Conservation (phyloP, 768 basidiomycete species). For the Suillus subaureus region DNA sequence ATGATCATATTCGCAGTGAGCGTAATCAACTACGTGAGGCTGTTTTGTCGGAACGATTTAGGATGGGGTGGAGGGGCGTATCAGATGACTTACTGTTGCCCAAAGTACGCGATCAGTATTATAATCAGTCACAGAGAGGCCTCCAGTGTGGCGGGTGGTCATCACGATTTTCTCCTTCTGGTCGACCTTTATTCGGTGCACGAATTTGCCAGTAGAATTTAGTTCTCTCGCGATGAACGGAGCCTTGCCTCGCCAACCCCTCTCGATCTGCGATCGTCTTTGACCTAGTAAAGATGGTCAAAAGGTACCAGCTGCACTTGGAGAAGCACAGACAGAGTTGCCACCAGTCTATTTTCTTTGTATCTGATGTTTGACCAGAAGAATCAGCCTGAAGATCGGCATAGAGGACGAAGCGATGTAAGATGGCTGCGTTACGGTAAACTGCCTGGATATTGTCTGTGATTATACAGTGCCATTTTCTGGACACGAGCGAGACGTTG, state of each 20-base stretch:
- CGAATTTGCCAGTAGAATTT: constrained; percentile 35
- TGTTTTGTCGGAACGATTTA: constrained; percentile 12
- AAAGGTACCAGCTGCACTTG: constrained; percentile 14
- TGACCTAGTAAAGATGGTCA: constrained; percentile 39
- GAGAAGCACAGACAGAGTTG: constrained; percentile 50
- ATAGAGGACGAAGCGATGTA: constrained; percentile 48
- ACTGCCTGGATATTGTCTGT: constrained; percentile 48
- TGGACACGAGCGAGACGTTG: constrained; percentile 41
- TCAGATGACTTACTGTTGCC: constrained; percentile 33
- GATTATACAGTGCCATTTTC: constrained; percentile 50
- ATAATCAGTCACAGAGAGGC: constrained; percentile 60
- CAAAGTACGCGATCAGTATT: constrained; percentile 54
- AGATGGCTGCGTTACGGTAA: constrained; percentile 58
- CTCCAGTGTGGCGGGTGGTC: constrained; percentile 55
- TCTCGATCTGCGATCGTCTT: constrained; percentile 45
- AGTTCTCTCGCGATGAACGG: constrained; percentile 42
- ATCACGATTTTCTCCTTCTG: constrained; percentile 61
- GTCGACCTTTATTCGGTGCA: constrained; percentile 81
- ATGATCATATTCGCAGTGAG: constrained; percentile 73
- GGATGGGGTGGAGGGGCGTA: neutral
- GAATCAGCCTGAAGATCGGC: constrained; percentile 31
- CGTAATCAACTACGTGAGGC: constrained; percentile 34
- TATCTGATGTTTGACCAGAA: constrained; percentile 39
- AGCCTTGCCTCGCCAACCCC: constrained; percentile 57
- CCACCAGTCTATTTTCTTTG: constrained; percentile 53